Base-by-base conservation (phyloP, 352 stramenopile species). In the Thraustochytrium sp. region DNA sequence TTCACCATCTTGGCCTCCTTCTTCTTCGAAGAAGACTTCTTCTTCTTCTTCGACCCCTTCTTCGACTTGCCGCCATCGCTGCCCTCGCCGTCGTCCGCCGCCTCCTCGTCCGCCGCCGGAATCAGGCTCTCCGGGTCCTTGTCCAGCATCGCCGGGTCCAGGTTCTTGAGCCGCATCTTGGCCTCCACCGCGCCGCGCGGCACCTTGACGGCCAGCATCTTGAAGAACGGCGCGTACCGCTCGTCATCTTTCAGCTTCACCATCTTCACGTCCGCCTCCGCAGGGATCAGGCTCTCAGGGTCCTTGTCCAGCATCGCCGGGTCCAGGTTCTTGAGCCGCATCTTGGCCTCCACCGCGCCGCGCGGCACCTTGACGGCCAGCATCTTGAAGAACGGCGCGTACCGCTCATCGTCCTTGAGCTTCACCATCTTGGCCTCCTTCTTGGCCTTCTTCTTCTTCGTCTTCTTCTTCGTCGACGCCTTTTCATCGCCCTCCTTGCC, bases 141-240 rank as follows among this genome's bases (percentile, higher is more conserved):
- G 83, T 98, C 94, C 61, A 98, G 90, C 18, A 98, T 83, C 18
- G 88, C 87, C 2, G 94, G 89, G 82, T 98, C 92, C 36, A 98
- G 83, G 9, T 93, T 93, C 87, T 97, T 94, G 36, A 93, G 89
- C 31, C 88, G 94, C 93, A 98, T 98, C 64, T 97, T 97, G 84
- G 98, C 85, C 82, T 98, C 96, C 26, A 97, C 93, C 59, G 96
- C 94, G 54, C 94, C 91, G 37, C 91, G 84, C 9, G 96, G 96
- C 90, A 98, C 95, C 29, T 94, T 94, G 88, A 98, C 94, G 80
- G 97, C 97, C 16, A 98, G 84, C 94, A 98, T 98, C 76, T 91
- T 92, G 86, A 98, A 97, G 82, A 98, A 98, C 53, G 89, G 89
- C 34, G 88, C 86, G 82, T 92, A 94, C 55, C 88, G 88, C 26